Base-by-base conservation (phyloP, 73 alveolate genomes). In the Blepharisma japonicum region DNA sequence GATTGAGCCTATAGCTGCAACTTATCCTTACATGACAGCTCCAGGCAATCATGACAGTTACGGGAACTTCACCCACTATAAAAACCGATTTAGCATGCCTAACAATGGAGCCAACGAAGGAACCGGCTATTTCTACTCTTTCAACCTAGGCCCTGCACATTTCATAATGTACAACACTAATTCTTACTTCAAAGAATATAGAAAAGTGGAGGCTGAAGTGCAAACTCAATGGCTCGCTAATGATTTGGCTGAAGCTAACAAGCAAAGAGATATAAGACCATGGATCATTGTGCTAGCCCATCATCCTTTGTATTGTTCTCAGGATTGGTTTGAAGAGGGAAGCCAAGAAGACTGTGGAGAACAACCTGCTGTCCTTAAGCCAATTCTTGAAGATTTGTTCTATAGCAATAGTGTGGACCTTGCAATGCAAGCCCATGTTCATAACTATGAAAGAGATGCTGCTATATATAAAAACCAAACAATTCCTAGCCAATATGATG, bases 371-470 rank as follows among this genome's bases (percentile, higher is more conserved):
- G 23, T 18, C n/a, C 46, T 61, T 9, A n/a, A 61, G 5, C 14
- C 14, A 1, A 25, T 9, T 39, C 23, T 61, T 14, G 74, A 61
- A 20, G 74, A 61, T 61, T n/a, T 61, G 14, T 61, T 61, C 23
- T 61, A 61, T 5, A 25, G 23, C 2, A 61, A 61, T 5, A 39
- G 74, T 14, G 74, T 61, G 2, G 74, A 61, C 5, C 38, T 61
- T 5, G 14, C 14, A 14, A 14, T 61, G n/a, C 74, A 61, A 5
- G 74, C 74, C 4, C 74, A 61, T 61, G 74, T 61, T 3, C 74
- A 61, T 61, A 61, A 61, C 46, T 61, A 61, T 61, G 74, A 61
- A 25, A 61, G 74, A 61, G 46, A 61, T 20, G 74, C 49, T 8
- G 49, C 74, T 1, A 61, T 61, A 14, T 61, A 61, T 61, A 61